Evolutionary conservation across 73 alveolate genomes (phyloP), one percentile per base, ranked within the genome.

Genomic region (Paramecium biaurelia): DNA sequence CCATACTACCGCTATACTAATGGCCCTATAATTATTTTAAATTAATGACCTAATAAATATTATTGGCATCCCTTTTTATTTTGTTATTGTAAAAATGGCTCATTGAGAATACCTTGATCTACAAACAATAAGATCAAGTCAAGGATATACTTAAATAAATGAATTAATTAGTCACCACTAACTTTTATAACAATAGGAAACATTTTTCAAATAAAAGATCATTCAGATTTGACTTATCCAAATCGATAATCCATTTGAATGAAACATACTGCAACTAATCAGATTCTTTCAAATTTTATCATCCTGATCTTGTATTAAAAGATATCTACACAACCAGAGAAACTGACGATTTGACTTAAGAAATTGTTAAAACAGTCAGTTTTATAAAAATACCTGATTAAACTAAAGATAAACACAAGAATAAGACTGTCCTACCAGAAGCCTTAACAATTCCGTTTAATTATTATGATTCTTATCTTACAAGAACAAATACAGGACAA

Each of bases 1-100:
- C 90, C 90, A 79, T 79, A 79, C 90, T 79, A 79, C 90, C 90
- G 90, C 90, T 79, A 79, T 79, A 79, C 90, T 79, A 79, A 79
- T 79, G 74, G 90, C 90, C 90, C 90, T 79, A 63, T 63, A 53
- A 53, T 53, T 53, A 53, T 53, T 53, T 53, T 53, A 53, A 53
- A 1, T 53, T 53, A 53, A 53, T 53, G 68, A 53, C 68, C 34
- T 53, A 18, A 18, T 53, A 53, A 53, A 53, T 53, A 53, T 53
- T 53, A 53, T 53, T 53, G 68, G 32, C 34, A 18, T 53, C 68
- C 8, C 68, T 53, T 0, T 18, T n/a, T 21, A 53, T 53, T 34
- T 53, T 53, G 30, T 18, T 53, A 18, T 53, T 53, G 30, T 53
- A n/a, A 34, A 53, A 18, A 23, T 53, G 68, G 68, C 21, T 53